A percentile compares a stretch with the other conserved stretches of the same genome.
These are phyloP conservation scores for Neofusicoccum laricinum DNA, from an alignment of 2,329 filamentous ascomycete species.

Conservation along the genomic window DNA sequence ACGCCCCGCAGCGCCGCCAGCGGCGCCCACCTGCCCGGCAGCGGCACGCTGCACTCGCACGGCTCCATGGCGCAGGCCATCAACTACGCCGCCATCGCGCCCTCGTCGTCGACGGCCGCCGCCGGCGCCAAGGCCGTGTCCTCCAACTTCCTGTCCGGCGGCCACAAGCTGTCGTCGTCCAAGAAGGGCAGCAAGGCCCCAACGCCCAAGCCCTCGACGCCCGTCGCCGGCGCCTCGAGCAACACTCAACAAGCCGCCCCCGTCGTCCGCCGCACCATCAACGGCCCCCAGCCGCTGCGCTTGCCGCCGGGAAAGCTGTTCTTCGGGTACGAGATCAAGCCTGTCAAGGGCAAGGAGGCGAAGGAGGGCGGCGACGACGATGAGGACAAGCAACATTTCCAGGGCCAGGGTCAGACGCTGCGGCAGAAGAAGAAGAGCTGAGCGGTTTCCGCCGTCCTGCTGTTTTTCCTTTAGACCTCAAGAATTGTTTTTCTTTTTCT, in stretches of 20 bases:
- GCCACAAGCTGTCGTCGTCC: conserved; percentile 70
- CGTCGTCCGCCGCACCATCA: conserved; percentile 51
- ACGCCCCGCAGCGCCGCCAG: conserved; percentile 70
- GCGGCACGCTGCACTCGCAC: conserved; percentile 75
- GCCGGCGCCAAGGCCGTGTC: conserved; percentile 61
- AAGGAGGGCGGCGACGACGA: conserved; percentile 54
- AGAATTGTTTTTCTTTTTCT: too few relatives aligned
- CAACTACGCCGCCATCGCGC: conserved; percentile 89
- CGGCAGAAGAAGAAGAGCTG: conserved; percentile 64
- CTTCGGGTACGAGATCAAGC: conserved; percentile 92
- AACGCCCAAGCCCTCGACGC: conserved; percentile 59
- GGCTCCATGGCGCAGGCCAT: conserved; percentile 98
- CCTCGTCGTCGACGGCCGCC: conserved; percentile 65
- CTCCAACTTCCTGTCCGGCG: conserved; percentile 76
- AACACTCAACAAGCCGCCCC: conserved; percentile 28
- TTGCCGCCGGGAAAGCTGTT: conserved; percentile 88
- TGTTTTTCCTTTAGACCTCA: too few relatives aligned
- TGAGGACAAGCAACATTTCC: conserved; percentile 64
- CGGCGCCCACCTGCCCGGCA: conserved; percentile 55
- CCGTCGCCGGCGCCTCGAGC: conserved; percentile 56
- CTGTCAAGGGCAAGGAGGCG: conserved; percentile 74
- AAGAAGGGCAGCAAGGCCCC: conserved; percentile 78
- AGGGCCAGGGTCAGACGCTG: conserved; percentile 80
- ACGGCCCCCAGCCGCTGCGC: conserved; percentile 82
- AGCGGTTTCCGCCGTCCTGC: too few relatives aligned